Base-by-base conservation (phyloP, 805 yeast genomes). In the Ogataea paradorogensis region DNA sequence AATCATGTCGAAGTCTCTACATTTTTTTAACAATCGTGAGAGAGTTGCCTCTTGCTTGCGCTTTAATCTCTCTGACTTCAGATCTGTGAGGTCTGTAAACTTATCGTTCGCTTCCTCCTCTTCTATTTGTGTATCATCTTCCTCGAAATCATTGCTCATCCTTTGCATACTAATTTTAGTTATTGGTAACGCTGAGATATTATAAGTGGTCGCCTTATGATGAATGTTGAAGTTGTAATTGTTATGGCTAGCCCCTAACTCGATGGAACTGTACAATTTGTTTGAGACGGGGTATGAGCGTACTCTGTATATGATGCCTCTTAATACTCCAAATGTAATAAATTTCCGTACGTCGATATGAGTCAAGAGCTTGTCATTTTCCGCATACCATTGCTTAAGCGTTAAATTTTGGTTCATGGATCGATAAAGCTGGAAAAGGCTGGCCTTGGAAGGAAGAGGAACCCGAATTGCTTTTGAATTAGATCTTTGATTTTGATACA, bases 281-380 rank as follows among this genome's bases (percentile, higher is more conserved):
- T 61, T 66, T 37, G 77, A 59, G 1, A 86, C 64, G 0, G 98
- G 97, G 55, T 78, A 86, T 15, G 89, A 68, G 40, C 84, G 74
- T 1, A 89, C 84, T 36, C 97, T 65, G 57, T 89, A 89, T 7
- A 95, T 82, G 5, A 93, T 54, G 0, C 95, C 88, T 45, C 88
- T 75, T 16, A 87, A 67, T 2, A 87, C 73, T 1, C 99, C 99
- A 68, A 90, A 93, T 14, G 89, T 78, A 15, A 93, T 68, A 51
- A 93, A 86, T 39, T 95, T 67, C 47, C 98, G 71, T 3, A 93
- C 69, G 60, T 93, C 99, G 29, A 95, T 78, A 47, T 79, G 73
- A 20, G 65, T 59, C 13, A 93, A 65, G 3, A 66, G 62, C 33
- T 74, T 73, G 27, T 67, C 68, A 55, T 93, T 82, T 43, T 78